Base-by-base conservation (phyloP, 768 basidiomycete genomes). In the Boletus patriciae region DNA sequence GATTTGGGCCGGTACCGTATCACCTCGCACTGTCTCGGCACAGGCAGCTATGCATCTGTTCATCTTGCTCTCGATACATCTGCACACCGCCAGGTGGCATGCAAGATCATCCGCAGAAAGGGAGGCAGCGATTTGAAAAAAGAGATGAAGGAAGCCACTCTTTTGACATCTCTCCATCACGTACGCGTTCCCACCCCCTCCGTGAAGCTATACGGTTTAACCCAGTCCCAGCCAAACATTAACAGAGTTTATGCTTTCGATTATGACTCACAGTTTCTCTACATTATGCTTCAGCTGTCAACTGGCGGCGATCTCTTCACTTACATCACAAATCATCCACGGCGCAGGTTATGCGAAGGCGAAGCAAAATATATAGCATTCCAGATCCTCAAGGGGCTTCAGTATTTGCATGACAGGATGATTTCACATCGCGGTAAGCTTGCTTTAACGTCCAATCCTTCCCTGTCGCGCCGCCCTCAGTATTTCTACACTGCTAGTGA, bases 251-350 rank as follows among this genome's bases (percentile, higher is more conserved):
- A 84, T 63, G 86, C 85, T 52, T 85, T 88, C 12, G 83, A 87
- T 66, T 78, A 83, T 34, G 77, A 83, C 58, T 75, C 80, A 1
- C 78, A 78, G 61, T 87, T 86, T 66, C 77, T 88, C 82, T 87
- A 92, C 69, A 89, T 93, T 42, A 92, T 93, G 71, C 83, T 93
- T 34, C 87, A 93, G 70, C 77, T 93, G 9, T 92, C 88, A 63
- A 92, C 90, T 0, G 90, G 91, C 11, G 91, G 90, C 23, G 91
- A 93, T 65, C 79, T 93, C n/a, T 92, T 92, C 70, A 89, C 88
- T 3, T 92, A 92, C 70, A 87, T 93, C 60, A 84, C 83, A 16
- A 84, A 78, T 53, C 80, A 84, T 57, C 73, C 79, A 18, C 79
- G 80, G 25, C 75, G 73, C 34, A 81, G 77, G 53, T 76, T 93